These are phyloP conservation scores for Pseudogymnoascus sp. DNA, from an alignment of 2,329 filamentous ascomycete genomes.

Conservation along the genomic window DNA sequence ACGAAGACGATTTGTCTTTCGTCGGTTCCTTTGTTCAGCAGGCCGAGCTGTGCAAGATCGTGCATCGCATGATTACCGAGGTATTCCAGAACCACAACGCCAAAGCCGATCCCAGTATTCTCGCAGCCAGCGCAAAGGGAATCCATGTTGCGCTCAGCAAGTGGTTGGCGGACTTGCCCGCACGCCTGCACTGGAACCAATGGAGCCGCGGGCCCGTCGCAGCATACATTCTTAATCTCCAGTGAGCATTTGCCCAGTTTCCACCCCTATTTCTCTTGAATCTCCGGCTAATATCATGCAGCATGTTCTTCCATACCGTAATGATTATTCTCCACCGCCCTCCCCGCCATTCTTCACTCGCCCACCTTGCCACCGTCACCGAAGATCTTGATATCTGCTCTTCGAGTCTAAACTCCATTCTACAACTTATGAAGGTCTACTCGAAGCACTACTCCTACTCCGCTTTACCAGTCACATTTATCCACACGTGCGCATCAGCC, in stretches of 20 bases:
- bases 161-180: constrained; percentile 39
- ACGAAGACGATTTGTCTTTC: constrained; percentile 38
- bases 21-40: constrained; percentile 40
- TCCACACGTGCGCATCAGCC: constrained; percentile 41
- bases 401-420: constrained; percentile 38
- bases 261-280: not conserved
- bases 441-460: constrained; percentile 36
- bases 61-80: constrained; percentile 42
- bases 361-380: constrained; percentile 31
- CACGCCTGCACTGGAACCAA: constrained; percentile 42
- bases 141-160: constrained; percentile 40
- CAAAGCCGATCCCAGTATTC: constrained; percentile 33
- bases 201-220: constrained; percentile 41
- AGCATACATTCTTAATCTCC: constrained; percentile 39
- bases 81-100: constrained; percentile 41
- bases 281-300: constrained; percentile 7
- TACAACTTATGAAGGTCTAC: constrained; percentile 38
- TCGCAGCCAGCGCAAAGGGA: constrained; percentile 36
- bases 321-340: constrained; percentile 46
- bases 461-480: constrained; percentile 40
- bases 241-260: constrained; percentile 22
- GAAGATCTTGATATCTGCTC: constrained; percentile 44
- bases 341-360: constrained; percentile 36
- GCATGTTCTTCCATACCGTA: constrained; percentile 41
- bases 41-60: constrained; percentile 40